These are phyloP conservation scores for Saturnispora diversa DNA, from an alignment of 805 yeast genomes.

Conservation along the genomic window DNA sequence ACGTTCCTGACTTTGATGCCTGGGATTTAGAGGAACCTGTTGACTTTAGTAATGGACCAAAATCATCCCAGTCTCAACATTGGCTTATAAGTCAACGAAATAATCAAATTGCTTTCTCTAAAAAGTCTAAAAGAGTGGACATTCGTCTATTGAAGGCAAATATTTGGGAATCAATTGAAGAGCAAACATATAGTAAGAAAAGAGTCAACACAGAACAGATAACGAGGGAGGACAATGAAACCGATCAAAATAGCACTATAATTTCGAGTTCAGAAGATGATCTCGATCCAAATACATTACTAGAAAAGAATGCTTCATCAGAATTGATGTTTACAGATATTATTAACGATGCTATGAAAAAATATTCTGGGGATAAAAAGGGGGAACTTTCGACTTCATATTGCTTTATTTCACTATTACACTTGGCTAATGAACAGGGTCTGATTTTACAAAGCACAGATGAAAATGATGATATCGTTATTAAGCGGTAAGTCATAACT, in stretches of 20 bases:
- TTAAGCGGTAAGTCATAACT: slow-evolving; percentile 22
- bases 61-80: slow-evolving; percentile 1
- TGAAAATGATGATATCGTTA: slow-evolving; percentile 32
- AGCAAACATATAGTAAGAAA: slow-evolving; percentile 18
- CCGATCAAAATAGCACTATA: not conserved
- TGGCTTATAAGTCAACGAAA: slow-evolving; percentile 1
- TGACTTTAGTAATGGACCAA: not conserved
- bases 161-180: slow-evolving; percentile 36
- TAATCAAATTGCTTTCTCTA: slow-evolving; percentile 30
- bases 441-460: slow-evolving; percentile 31
- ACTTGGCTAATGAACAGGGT: slow-evolving; percentile 44
- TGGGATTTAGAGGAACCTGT: slow-evolving; percentile 7
- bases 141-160: slow-evolving; percentile 40
- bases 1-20: slow-evolving; percentile 12
- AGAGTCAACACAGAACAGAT: slow-evolving; percentile 23
- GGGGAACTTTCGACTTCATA: slow-evolving; percentile 42
- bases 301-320: slow-evolving; percentile 7
- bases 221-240: not conserved
- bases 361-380: slow-evolving; percentile 33
- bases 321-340: slow-evolving; percentile 28
- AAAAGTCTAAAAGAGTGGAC: slow-evolving; percentile 42
- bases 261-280: slow-evolving; percentile 4
- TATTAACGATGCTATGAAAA: slow-evolving; percentile 30
- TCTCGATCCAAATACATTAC: not conserved
- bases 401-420: slow-evolving; percentile 42